These are phyloP conservation scores for Fraxinus dipetala DNA, from an alignment of 305 asterid genomes.

Conservation along the genomic window DNA sequence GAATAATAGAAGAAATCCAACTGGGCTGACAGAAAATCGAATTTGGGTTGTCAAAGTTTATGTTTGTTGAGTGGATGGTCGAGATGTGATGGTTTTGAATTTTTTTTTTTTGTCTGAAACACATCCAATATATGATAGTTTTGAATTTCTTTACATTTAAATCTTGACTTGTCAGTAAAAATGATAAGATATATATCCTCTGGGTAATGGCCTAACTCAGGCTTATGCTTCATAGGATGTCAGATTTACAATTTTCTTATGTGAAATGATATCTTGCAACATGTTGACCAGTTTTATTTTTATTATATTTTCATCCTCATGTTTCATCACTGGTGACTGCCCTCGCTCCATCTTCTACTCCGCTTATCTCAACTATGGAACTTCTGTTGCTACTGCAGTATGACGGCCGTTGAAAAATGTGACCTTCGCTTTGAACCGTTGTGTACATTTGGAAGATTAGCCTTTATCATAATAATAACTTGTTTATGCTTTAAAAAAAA, in stretches of 20 bases:
- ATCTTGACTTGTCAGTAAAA: neutral
- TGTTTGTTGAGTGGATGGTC: neutral
- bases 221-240: neutral
- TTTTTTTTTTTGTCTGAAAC: neutral
- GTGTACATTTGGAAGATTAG: neutral
- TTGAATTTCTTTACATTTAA: neutral
- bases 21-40: neutral
- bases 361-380: neutral
- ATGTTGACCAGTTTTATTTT: neutral
- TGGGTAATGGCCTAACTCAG: neutral
- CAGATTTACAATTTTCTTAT: neutral
- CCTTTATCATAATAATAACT: neutral
- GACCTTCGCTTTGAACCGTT: neutral
- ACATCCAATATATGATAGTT: neutral
- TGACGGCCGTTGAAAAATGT: neutral
- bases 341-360: neutral
- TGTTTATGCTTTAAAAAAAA: neutral
- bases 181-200: neutral
- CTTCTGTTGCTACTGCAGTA: neutral
- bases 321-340: neutral
- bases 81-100: neutral
- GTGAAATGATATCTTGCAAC: neutral
- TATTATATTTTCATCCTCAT: neutral
- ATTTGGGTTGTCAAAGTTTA: neutral
- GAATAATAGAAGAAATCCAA: neutral